These are phyloP conservation scores for Styphnolobium japonicum DNA, from an alignment of 306 rosid species.

Conservation along the genomic window DNA sequence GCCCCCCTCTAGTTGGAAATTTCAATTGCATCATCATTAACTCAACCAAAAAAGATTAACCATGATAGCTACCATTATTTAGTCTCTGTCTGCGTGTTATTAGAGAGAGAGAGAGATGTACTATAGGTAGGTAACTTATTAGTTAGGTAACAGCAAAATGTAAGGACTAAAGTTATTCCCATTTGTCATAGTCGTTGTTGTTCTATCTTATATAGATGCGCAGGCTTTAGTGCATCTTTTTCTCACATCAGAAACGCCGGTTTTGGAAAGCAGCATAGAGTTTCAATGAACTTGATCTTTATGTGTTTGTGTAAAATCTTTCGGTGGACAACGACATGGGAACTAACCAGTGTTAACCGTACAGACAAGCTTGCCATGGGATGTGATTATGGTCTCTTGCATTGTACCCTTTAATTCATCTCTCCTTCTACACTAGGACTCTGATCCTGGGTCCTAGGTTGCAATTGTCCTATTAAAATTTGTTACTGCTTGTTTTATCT, in stretches of 20 bases:
- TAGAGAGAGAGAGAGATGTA: not conserved
- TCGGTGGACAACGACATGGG: slow-evolving; percentile 41
- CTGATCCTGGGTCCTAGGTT: no score
- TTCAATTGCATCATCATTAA: slow-evolving; percentile 27
- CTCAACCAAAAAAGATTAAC: not conserved
- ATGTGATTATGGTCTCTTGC: slow-evolving; percentile 4
- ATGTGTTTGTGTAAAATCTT: slow-evolving; percentile 7
- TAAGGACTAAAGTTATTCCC: not conserved
- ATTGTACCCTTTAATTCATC: not conserved
- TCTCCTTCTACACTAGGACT: not conserved
- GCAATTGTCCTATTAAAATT: no score
- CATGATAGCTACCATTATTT: not conserved
- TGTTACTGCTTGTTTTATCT: no score
- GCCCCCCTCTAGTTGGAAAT: not conserved
- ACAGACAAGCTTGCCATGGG: slow-evolving; percentile 18
- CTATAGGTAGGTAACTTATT: not conserved
- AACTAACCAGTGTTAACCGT: not conserved
- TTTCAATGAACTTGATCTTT: slow-evolving; percentile 14
- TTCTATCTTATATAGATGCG: not conserved
- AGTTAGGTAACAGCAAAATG: not conserved
- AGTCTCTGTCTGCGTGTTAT: not conserved
- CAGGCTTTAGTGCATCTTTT: not conserved
- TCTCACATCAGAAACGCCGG: not conserved
- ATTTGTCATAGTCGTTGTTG: not conserved
- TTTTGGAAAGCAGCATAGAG: slow-evolving; percentile 3